Base-by-base conservation (phyloP, 2,329 filamentous ascomycete species). In the Lasiodiplodia sp. region DNA sequence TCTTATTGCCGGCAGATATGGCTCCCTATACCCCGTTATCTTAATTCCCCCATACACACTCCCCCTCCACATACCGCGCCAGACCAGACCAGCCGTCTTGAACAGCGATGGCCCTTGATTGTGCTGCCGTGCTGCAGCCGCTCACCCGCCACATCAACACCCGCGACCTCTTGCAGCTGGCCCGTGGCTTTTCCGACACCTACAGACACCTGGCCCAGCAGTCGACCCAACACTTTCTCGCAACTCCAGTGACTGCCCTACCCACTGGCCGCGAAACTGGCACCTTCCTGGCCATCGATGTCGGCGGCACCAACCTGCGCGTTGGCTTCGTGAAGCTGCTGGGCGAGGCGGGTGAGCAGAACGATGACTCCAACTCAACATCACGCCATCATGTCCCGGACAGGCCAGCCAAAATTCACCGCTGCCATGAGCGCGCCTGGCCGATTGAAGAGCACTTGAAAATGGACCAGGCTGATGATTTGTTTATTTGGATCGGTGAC, bases 401-500 rank as follows among this genome's bases (percentile, higher is more conserved):
- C 12, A 69, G 74, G 57, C 69, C 74, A n/a, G 51, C 75, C 25
- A 84, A 84, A 53, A 82, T 91, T 38, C 83, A 83, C 44, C 84
- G 89, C 57, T 86, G 87, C 5, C 80, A 92, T 67, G 92, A 94
- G 76, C 89, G 85, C 71, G 87, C 87, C 66, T 94, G 91, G 91
- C 87, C 91, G 8, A 94, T 94, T 73, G 86, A 86, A 58, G 88
- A 93, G 52, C 87, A 90, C 67, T 80, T 94, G 71, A 93, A 93
- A 75, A 88, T 87, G 77, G 88, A 93, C 72, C 90, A 94, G 71
- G 88, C 91, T 1, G 89, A 93, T 68, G 88, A 89, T 68, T 82
- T 95, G 2, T 96, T 96, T 77, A 80, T 85, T n/a, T 96, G 92
- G 92, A 92, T 96, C 72, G 92, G 92, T 31, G 83, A 87, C 73